Evolutionary conservation across 2,329 filamentous ascomycete genomes (phyloP).

Genomic region (Basipetospora chlamydospora): DNA sequence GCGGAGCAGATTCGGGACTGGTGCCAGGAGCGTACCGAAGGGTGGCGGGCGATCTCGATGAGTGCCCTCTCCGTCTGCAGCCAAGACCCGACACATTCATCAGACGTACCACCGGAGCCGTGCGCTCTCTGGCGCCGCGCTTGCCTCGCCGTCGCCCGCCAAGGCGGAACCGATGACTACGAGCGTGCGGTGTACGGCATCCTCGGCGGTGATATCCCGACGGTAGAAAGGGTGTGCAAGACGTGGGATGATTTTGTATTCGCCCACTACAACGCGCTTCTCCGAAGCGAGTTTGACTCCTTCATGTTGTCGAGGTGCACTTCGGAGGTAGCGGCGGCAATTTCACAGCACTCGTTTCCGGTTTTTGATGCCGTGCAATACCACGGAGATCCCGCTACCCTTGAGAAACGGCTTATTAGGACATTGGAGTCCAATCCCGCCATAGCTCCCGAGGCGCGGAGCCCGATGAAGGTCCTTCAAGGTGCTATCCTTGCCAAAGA

Average conservation of each 20-base stretch:
- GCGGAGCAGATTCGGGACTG: constrained; percentile 66
- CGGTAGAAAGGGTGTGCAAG: constrained; percentile 61
- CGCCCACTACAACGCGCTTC: constrained; percentile 71
- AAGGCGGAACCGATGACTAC: constrained; percentile 57
- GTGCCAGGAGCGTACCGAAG: constrained; percentile 73
- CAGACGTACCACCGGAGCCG: constrained; percentile 25
- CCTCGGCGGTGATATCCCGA: constrained; percentile 69
- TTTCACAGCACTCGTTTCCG: constrained; percentile 40
- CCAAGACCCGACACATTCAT: constrained; percentile 25
- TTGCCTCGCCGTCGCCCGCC: constrained; percentile 57
- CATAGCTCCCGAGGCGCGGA: constrained; percentile 42
- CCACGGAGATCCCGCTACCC: constrained; percentile 37
- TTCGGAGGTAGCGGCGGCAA: constrained; percentile 34
- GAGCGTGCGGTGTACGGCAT: constrained; percentile 85
- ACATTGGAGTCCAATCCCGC: constrained; percentile 41
- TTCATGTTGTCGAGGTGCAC: constrained; percentile 47
- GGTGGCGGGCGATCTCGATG: constrained; percentile 77
- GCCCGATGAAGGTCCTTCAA: constrained; percentile 62
- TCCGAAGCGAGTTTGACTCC: constrained; percentile 65
- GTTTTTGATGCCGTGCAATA: constrained; percentile 51
- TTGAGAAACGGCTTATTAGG: constrained; percentile 44
- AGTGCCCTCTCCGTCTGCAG: constrained; percentile 52
- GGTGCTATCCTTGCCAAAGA: constrained; percentile 57
- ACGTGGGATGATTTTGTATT: constrained; percentile 82
- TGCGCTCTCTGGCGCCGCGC: constrained; percentile 62